Evolutionary conservation across 1,284 basidiomycete genomes (phyloP).

Genomic region (Irpex sp.): DNA sequence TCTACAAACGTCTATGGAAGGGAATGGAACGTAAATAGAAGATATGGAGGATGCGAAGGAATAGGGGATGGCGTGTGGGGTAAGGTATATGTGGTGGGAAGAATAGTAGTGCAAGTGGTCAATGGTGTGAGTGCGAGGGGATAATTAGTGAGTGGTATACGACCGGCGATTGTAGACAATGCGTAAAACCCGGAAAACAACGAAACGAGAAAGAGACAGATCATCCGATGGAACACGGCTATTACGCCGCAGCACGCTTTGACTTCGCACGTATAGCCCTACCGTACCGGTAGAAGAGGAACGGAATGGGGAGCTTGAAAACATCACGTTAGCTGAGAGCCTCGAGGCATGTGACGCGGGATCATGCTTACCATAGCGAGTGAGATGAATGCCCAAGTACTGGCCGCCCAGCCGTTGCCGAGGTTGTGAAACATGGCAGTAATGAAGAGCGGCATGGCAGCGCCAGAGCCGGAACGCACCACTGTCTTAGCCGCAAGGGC

Average conservation of each 20-base stretch:
- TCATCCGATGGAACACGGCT: not conserved
- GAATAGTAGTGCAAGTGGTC: too few relatives aligned
- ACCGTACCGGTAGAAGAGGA: slow-evolving; percentile 34
- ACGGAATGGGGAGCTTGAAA: slow-evolving; percentile 35
- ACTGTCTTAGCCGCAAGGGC: slow-evolving; percentile 74
- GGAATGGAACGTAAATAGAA: too few relatives aligned
- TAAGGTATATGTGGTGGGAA: too few relatives aligned
- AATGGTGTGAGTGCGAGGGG: too few relatives aligned
- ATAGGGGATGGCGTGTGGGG: too few relatives aligned
- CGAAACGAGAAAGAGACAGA: too few relatives aligned
- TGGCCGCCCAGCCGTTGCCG: slow-evolving; percentile 48
- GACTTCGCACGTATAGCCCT: slow-evolving; percentile 18
- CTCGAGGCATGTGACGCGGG: not conserved
- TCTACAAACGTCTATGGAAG: too few relatives aligned
- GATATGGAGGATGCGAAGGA: too few relatives aligned
- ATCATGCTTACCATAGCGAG: slow-evolving; percentile 28
- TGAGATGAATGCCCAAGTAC: slow-evolving; percentile 37
- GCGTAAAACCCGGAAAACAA: too few relatives aligned
- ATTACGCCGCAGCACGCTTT: slow-evolving; percentile 16
- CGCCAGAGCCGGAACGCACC: slow-evolving; percentile 59
- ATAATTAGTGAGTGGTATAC: too few relatives aligned
- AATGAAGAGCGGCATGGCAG: slow-evolving; percentile 69
- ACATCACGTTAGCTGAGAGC: not conserved
- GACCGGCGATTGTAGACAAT: too few relatives aligned
- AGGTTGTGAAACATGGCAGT: slow-evolving; percentile 43